phyloP scores from a whole-genome alignment of 495 filamentous ascomycete genomes.

The Xylaria longipes region DNA sequence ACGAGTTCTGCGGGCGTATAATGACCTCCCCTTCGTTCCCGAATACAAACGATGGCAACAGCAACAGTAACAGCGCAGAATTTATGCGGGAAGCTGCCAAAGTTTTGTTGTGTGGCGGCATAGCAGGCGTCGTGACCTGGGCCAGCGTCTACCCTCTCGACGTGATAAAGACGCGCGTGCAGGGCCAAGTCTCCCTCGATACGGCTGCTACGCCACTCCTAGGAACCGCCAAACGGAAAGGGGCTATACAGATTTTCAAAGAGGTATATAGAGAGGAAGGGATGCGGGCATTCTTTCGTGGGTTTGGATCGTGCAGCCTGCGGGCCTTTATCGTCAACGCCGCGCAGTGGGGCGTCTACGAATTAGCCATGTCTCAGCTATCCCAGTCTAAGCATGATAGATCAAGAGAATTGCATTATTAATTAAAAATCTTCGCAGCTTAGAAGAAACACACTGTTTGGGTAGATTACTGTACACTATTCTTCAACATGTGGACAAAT shows the following conservation, averaged over 20 bases:
- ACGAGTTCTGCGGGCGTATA: conserved; percentile 71
- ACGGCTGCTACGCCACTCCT: conserved; percentile 34
- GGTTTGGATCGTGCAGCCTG: conserved; percentile 77
- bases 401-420: conserved; percentile 13
- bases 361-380: conserved; percentile 74
- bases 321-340: conserved; percentile 88
- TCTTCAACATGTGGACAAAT: background rate
- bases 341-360: conserved; percentile 84
- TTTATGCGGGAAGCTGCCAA: conserved; percentile 60
- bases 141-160: conserved; percentile 86
- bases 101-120: conserved; percentile 78
- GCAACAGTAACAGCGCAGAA: background rate
- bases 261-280: conserved; percentile 71
- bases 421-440: background rate
- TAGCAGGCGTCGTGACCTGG: conserved; percentile 88
- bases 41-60: background rate
- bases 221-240: conserved; percentile 46
- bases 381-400: conserved; percentile 35
- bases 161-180: conserved; percentile 86
- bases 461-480: background rate
- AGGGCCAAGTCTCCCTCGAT: conserved; percentile 61
- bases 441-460: background rate
- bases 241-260: conserved; percentile 66
- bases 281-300: conserved; percentile 72
- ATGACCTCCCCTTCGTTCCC: conserved; percentile 40